Evolutionary conservation across 108 stramenopile genomes (phyloP), one percentile per base, ranked within the genome.

Genomic region (Pseudonitzschia delicatissima): DNA sequence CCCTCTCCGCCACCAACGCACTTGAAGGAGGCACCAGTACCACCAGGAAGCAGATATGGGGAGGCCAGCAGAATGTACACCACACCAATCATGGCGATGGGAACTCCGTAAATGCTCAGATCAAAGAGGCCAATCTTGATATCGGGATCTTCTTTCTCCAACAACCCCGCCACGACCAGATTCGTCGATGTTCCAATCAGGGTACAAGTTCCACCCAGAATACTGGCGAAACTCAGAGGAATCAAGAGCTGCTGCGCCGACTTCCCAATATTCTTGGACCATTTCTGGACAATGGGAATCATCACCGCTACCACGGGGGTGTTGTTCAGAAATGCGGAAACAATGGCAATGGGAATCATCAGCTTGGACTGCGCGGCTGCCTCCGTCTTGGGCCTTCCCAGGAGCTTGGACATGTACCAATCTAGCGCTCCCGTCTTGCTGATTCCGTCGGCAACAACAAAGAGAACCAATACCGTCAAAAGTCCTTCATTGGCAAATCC

Each of bases 101-200:
- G 94, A 34, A 93, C 84, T 48, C 92, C 94, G 73, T 75, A 91
- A n/a, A 64, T 37, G 17, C 85, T 88, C 57, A 93, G 47, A 67
- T 87, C 87, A 66, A 96, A 96, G 49, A 96, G 72, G 17, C 82
- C 82, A 59, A 84, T 82, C 3, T 48, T 35, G n/a, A 77, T 67
- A 49, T 77, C 57, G 4, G 82, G 77, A 70, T 85, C 92, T 27
- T 66, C 51, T 9, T 79, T 62, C 17, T 64, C 28, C 29, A 90
- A 62, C 65, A 91, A 66, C 11, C 90, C 94, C 8, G 52, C 53
- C 6, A 96, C 91, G 5, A 96, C 90, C 25, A 96, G 79, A 66
- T 93, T 96, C 29, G 91, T 96, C n/a, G 72, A 77, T 2, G 94
- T 96, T 12, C 94, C 94, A 57, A 96, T 93, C 39, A 96, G 62